Evolutionary conservation across 495 filamentous ascomycete genomes (phyloP).

Genomic region (Penicillium egyptiacum): DNA sequence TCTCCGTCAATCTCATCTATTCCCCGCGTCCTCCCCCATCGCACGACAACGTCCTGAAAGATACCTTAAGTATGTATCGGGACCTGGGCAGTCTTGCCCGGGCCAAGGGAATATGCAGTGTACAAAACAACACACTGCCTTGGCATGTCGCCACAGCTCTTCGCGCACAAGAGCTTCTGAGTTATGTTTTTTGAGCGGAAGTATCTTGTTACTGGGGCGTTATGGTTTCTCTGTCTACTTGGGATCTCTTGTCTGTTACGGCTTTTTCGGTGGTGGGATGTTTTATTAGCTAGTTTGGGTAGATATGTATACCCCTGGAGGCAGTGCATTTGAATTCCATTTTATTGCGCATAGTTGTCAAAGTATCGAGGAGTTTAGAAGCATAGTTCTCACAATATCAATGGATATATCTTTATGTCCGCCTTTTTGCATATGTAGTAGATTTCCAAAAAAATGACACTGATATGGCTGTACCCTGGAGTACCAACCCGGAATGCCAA

Average conservation of each 20-base stretch:
- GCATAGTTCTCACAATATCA: not conserved
- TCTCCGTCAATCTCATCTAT: constrained; percentile 68
- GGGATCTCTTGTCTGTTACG: constrained; percentile 6
- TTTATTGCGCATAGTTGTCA: not conserved
- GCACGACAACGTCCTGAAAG: constrained; percentile 63
- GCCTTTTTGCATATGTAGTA: no score
- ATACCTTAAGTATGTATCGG: constrained; percentile 73
- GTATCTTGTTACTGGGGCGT: constrained; percentile 2
- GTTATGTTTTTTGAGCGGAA: constrained; percentile 40
- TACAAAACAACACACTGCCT: constrained; percentile 64
- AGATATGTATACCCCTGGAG: constrained; percentile 12
- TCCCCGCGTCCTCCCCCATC: constrained; percentile 43
- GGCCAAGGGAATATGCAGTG: constrained; percentile 63
- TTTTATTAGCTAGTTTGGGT: constrained; percentile 8
- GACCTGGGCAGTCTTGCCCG: constrained; percentile 73
- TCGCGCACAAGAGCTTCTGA: constrained; percentile 55
- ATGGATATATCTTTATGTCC: not conserved
- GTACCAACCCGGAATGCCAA: no score
- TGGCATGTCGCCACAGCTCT: constrained; percentile 86
- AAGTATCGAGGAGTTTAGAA: not conserved
- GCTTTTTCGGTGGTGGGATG: constrained; percentile 9
- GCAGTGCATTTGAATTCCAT: constrained; percentile 3
- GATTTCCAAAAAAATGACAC: no score
- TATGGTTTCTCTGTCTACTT: constrained; percentile 11
- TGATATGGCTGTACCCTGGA: no score